Evolutionary conservation across 1,284 basidiomycete species (phyloP), one percentile per base, ranked within the genome.

Genomic region (Ceratobasidium sp.): DNA sequence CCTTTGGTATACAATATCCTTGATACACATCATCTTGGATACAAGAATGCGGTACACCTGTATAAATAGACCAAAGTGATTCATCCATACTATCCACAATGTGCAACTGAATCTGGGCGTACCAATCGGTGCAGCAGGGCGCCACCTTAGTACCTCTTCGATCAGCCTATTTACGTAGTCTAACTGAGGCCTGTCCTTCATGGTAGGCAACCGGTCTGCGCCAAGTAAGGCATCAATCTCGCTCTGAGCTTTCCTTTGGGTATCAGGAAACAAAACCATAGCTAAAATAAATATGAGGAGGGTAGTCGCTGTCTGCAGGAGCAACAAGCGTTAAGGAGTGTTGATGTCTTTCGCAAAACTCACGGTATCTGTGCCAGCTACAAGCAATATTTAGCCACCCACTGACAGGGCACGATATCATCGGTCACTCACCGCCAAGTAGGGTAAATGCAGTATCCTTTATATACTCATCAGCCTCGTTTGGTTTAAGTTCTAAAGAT

Each of bases 141-240:
- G 61, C 92, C 91, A 93, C 3, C 92, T 87, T 69, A 92, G 82
- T 4, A 91, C 87, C 83, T 93, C 92, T 80, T 90, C 90, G 0
- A 87, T 83, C 83, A 0, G 91, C 91, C 73, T 90, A 86, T 62
- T 91, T 80, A 81, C 91, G 93, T 3, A 91, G 91, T 40, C 93
- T 74, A 33, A 84, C 13, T 86, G 82, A 23, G 87, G 84, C 7
- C 91, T 87, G 83, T 93, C 92, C 64, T 84, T 83, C 80, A 91
- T 89, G 3, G 85, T 88, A 50, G 92, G 92, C 15, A 93, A 86
- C 77, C 92, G 86, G 79, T 90, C 88, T 77, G 82, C 83, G 68
- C 91, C 91, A 79, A 92, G 81, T n/a, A 93, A 87, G 33, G 85
- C 81, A 82, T 93, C 91, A 77, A 93, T 87, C 82, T 93, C 91